These are phyloP conservation scores for Candida dendrica DNA, from an alignment of 805 yeast species.

Conservation along the genomic window DNA sequence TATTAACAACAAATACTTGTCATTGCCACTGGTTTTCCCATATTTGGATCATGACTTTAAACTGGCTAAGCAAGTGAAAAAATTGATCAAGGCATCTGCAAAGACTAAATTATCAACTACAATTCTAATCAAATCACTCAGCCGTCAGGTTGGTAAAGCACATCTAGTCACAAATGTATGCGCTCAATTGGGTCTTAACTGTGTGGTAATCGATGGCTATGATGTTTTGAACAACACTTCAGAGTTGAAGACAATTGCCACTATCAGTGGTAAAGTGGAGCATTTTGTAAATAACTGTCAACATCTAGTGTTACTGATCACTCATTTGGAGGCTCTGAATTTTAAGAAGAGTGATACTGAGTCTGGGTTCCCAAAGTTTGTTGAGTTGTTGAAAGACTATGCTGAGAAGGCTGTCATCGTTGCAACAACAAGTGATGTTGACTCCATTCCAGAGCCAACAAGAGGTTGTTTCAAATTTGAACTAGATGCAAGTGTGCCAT, in stretches of 20 bases:
- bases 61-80: slow-evolving; percentile 43
- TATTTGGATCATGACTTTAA: slow-evolving; percentile 30
- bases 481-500: slow-evolving; percentile 67
- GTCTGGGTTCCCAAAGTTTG: slow-evolving; percentile 40
- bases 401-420: slow-evolving; percentile 38
- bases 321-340: slow-evolving; percentile 73
- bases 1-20: slow-evolving; percentile 30
- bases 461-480: slow-evolving; percentile 73
- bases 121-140: slow-evolving; percentile 57
- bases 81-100: slow-evolving; percentile 46
- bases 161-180: slow-evolving; percentile 52
- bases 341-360: slow-evolving; percentile 57
- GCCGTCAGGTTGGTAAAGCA: slow-evolving; percentile 75
- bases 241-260: slow-evolving; percentile 73
- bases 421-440: slow-evolving; percentile 65
- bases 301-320: slow-evolving; percentile 46
- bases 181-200: slow-evolving; percentile 53
- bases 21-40: slow-evolving; percentile 34
- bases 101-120: slow-evolving; percentile 47
- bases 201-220: slow-evolving; percentile 63
- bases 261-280: slow-evolving; percentile 70
- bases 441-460: slow-evolving; percentile 55
- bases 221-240: slow-evolving; percentile 62
- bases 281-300: slow-evolving; percentile 40
- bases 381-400: slow-evolving; percentile 50